phyloP scores from a whole-genome alignment of 2,329 filamentous ascomycete genomes.

The Sporothrix schenckii region DNA sequence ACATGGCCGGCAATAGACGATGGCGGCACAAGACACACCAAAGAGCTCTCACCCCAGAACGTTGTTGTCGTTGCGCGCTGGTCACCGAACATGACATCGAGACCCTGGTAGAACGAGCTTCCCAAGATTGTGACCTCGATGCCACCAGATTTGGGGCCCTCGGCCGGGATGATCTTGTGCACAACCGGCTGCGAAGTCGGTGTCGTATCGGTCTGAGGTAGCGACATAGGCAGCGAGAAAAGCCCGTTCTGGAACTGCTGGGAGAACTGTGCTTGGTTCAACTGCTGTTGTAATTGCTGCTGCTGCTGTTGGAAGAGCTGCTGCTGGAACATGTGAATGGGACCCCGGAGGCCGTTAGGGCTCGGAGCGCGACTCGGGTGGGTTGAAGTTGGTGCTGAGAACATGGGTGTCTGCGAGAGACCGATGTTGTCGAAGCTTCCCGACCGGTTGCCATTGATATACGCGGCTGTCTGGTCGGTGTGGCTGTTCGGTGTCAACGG shows the following conservation, averaged over 20 bases:
- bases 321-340: constrained; percentile 50
- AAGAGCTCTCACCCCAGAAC: constrained; percentile 77
- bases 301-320: constrained; percentile 44
- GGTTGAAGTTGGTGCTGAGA: constrained; percentile 71
- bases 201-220: constrained; percentile 40
- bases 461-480: constrained; percentile 60
- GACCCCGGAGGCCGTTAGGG: constrained; percentile 59
- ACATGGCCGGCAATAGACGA: constrained; percentile 69
- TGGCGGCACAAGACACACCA: constrained; percentile 78
- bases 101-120: constrained; percentile 72
- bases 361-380: constrained; percentile 79
- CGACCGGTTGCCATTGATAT: constrained; percentile 60
- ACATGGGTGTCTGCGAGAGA: constrained; percentile 59
- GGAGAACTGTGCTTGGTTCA: constrained; percentile 47
- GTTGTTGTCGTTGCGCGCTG: constrained; percentile 69
- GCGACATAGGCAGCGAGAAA: constrained; percentile 54
- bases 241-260: constrained; percentile 54
- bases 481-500: constrained; percentile 69
- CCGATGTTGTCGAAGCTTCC: constrained; percentile 67
- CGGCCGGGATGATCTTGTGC: constrained; percentile 79
- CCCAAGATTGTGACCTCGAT: constrained; percentile 87
- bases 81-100: constrained; percentile 83
- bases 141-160: constrained; percentile 80
- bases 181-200: constrained; percentile 59
- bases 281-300: constrained; percentile 40